Conservation (phyloP, 306 rosid genomes). For the Trichosanthes truncata region DNA sequence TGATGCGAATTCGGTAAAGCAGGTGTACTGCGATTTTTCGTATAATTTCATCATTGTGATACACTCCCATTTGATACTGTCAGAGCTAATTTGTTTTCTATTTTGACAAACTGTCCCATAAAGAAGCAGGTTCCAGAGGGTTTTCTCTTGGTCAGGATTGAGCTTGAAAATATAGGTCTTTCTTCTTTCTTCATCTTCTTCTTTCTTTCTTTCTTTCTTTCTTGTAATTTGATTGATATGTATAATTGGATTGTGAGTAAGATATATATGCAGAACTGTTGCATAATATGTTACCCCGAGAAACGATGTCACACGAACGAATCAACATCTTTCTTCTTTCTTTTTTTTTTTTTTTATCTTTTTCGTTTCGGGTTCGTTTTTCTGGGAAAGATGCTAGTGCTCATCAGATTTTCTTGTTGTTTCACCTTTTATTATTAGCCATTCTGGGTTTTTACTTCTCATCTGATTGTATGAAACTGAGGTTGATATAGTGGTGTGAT, state of each 20-base stretch:
- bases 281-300: constrained; percentile 1
- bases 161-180: constrained; percentile 27
- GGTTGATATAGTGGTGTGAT: constrained; percentile 32
- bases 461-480: constrained; percentile 32
- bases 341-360: background rate
- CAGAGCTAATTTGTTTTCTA: constrained; percentile 46
- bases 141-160: constrained; percentile 31
- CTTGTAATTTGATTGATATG: constrained; percentile 38
- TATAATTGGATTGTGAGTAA: constrained; percentile 41
- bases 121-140: constrained; percentile 32
- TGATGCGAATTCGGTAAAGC: constrained; percentile 31
- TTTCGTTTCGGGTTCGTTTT: constrained; percentile 7
- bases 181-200: constrained; percentile 16
- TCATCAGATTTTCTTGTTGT: constrained; percentile 17
- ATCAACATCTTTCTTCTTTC: background rate
- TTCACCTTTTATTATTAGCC: constrained; percentile 8
- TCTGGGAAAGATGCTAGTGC: constrained; percentile 20
- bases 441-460: constrained; percentile 21
- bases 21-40: constrained; percentile 25
- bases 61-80: constrained; percentile 19
- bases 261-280: constrained; percentile 24
- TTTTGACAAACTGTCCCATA: constrained; percentile 28
- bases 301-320: constrained; percentile 13
- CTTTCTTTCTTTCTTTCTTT: constrained; percentile 9
- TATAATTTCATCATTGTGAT: constrained; percentile 22